Evolutionary conservation across 768 basidiomycete species (phyloP), one percentile per base, ranked within the genome.

Genomic region (Macrolepiota dolichaula): DNA sequence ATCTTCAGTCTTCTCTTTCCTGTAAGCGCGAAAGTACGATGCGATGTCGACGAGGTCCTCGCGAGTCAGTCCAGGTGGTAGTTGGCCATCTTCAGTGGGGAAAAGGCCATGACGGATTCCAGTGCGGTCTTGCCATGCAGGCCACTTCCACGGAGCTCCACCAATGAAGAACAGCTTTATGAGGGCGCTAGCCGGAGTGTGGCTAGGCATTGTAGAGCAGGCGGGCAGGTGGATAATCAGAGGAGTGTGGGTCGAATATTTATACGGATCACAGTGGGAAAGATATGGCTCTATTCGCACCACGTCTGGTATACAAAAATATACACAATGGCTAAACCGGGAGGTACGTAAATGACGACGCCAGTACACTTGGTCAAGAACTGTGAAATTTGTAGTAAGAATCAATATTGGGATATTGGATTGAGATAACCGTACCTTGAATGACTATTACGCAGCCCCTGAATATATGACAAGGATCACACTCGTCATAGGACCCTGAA

Each of bases 91-190:
- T 15, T 42, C 40, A n/a, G 10, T 13, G 2, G 4, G 63, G 17
- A 70, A 67, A 7, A 68, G 46, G 4, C 67, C 67, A 36, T 57
- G 24, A 24, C 10, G 3, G 29, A 68, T 38, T 5, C 67, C 64
- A 12, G 68, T 68, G 0, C 52, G 9, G 12, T 63, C 63, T 36
- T 67, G 55, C 64, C 65, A 69, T 0, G 12, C 32, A 4, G 24
- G 38, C 19, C 55, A 68, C 9, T 46, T 49, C 67, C 67, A 66
- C 22, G 65, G 64, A n/a, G 27, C 50, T 49, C 50, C 32, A 24
- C 36, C 56, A 2, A 40, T 29, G 1, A 15, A 17, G 32, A 32
- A 62, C 2, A 62, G 22, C 12, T 51, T 52, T 17, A 46, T 36
- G 47, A 62, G 51, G 29, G 55, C 55, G 6, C 44, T 40, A 35